Percentiles rank a stretch among this genome's conserved stretches.
Evolutionary conservation across 768 basidiomycete species (phyloP).

Genomic region (Kwoniella sp.): DNA sequence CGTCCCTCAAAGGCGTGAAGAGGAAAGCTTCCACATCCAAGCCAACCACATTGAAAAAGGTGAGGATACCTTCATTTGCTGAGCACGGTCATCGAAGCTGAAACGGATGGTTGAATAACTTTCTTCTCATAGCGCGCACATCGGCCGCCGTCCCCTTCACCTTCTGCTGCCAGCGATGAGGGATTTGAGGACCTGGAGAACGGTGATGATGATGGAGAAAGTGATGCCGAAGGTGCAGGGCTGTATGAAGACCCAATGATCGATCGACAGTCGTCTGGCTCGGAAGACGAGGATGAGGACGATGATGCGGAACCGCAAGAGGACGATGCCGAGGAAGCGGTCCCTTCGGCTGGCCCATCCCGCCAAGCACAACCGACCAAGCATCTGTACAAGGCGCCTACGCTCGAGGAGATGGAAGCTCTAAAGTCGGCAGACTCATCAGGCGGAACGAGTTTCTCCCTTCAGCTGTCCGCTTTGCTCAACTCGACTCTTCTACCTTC

Average conservation of each 20-base stretch:
- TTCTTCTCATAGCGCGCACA: neutral
- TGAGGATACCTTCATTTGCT: conserved; percentile 4
- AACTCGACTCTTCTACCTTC: conserved; percentile 45
- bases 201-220: conserved; percentile 10
- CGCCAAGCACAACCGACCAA: conserved; percentile 31
- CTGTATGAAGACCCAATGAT: conserved; percentile 32
- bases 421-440: conserved; percentile 29
- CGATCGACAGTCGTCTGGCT: conserved; percentile 23
- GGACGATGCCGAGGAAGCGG: conserved; percentile 21
- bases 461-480: conserved; percentile 66
- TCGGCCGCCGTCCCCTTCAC: conserved; percentile 9
- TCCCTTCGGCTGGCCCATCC: conserved; percentile 29
- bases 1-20: conserved; percentile 20
- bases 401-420: conserved; percentile 38
- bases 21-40: conserved; percentile 22
- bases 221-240: conserved; percentile 5
- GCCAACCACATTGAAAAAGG: conserved; percentile 11
- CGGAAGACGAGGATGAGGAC: conserved; percentile 25
- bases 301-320: conserved; percentile 34
- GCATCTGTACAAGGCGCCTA: conserved; percentile 54
- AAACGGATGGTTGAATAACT: neutral
- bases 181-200: conserved; percentile 22
- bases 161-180: conserved; percentile 9
- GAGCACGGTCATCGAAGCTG: neutral
- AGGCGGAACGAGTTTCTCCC: conserved; percentile 74